Conservation (phyloP, 1,284 basidiomycete species). For the Microbotryum scabiosae region DNA sequence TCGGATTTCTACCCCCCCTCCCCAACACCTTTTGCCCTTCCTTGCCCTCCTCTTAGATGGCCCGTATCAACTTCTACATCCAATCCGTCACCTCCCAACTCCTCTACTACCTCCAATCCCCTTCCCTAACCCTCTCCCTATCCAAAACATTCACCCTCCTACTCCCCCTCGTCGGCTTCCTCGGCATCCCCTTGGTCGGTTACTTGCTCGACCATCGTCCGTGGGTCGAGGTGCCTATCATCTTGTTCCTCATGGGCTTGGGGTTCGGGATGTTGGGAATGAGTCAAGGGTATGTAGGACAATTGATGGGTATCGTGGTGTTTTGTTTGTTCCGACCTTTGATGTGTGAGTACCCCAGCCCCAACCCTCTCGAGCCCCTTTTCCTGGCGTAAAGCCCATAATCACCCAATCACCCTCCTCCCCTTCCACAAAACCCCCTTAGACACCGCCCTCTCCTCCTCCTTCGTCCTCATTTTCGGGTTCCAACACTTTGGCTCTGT, state of each 20-base stretch:
- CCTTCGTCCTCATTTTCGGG: constrained; percentile 36
- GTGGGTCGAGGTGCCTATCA: constrained; percentile 35
- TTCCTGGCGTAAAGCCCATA: too few species aligned
- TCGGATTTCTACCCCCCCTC: too few species aligned
- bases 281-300: constrained; percentile 29
- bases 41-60: constrained; percentile 32
- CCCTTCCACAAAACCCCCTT: too few species aligned
- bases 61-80: constrained; percentile 43
- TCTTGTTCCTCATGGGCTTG: constrained; percentile 37
- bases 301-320: constrained; percentile 38
- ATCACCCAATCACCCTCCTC: too few species aligned
- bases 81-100: constrained; percentile 40
- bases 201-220: constrained; percentile 38
- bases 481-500: constrained; percentile 31
- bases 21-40: constrained; percentile 10
- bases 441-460: constrained; percentile 39
- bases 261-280: constrained; percentile 38
- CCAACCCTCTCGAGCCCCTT: too few species aligned
- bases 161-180: constrained; percentile 41
- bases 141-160: constrained; percentile 41
- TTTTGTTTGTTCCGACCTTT: constrained; percentile 37
- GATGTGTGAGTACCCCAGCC: constrained; percentile 8
- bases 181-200: constrained; percentile 38
- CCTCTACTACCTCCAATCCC: constrained; percentile 37
- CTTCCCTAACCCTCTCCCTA: constrained; percentile 34